Conservation (phyloP, 305 asterid species). For the Lippia alba region DNA sequence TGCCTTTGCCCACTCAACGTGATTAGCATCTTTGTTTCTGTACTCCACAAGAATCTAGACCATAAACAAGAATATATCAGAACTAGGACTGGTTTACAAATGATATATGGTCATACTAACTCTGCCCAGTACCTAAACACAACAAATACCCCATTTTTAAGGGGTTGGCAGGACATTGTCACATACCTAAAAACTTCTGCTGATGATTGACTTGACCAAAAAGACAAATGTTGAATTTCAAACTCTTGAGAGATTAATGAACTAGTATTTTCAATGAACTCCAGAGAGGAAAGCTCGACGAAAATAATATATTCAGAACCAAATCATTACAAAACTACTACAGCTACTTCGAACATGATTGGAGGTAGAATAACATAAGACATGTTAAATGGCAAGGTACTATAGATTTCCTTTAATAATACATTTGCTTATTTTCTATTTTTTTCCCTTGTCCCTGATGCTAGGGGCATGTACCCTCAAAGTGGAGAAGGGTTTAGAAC, state of each 20-base stretch:
- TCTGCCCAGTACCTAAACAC: too few species aligned
- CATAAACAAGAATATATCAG: constrained; percentile 26
- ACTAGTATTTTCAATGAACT: too few species aligned
- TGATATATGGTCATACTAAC: background rate
- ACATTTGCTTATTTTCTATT: background rate
- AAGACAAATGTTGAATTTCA: too few species aligned
- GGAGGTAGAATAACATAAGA: constrained; percentile 11
- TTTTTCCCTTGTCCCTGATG: constrained; percentile 2
- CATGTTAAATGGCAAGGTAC: background rate
- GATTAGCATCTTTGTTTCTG: constrained; percentile 86
- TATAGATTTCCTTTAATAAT: background rate
- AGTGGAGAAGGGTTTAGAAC: constrained; percentile 18
- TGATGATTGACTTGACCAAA: too few species aligned
- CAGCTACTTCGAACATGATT: constrained; percentile 11
- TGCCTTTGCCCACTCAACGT: constrained; percentile 98
- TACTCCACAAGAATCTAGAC: constrained; percentile 89
- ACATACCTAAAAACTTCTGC: too few species aligned
- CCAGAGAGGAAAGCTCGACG: too few species aligned
- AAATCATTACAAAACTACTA: constrained; percentile 10
- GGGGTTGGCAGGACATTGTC: too few species aligned
- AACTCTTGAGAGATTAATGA: too few species aligned
- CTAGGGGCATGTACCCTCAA: constrained; percentile 6
- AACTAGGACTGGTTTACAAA: background rate
- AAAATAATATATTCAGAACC: too few species aligned
- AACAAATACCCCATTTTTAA: too few species aligned